These are phyloP conservation scores for Epicoccum nigrum DNA, from an alignment of 2,329 filamentous ascomycete species.

Conservation along the genomic window DNA sequence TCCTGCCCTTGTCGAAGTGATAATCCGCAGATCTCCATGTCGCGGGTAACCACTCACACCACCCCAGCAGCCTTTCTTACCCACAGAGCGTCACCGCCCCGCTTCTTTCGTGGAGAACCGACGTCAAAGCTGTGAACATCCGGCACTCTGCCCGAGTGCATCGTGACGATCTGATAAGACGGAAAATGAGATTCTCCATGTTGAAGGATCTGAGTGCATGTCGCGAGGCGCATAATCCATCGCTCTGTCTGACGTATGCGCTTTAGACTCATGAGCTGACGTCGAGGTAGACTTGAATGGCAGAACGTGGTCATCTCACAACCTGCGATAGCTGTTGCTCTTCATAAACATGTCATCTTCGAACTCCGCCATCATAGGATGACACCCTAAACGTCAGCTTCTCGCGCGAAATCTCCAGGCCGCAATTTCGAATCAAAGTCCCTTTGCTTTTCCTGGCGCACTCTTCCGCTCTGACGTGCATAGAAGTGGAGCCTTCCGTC, in stretches of 20 bases:
- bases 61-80: background rate
- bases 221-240: background rate
- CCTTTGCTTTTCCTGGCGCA: background rate
- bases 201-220: background rate
- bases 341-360: background rate
- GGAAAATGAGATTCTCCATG: background rate
- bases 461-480: slow-evolving; percentile 5
- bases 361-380: background rate
- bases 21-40: slow-evolving; percentile 24
- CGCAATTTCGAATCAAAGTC: background rate
- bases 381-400: background rate
- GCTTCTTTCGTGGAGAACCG: slow-evolving; percentile 16
- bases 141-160: slow-evolving; percentile 10
- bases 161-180: slow-evolving; percentile 10
- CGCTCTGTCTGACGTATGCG: background rate
- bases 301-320: no score
- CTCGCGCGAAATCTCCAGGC: background rate
- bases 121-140: slow-evolving; percentile 15
- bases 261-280: no score
- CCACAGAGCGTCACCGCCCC: slow-evolving; percentile 15
- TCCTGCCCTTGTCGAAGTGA: slow-evolving; percentile 18
- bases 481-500: background rate
- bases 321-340: background rate
- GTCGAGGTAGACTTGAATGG: no score
- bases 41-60: slow-evolving; percentile 3